phyloP scores from a whole-genome alignment of 495 filamentous ascomycete species.

The Aspergillus egyptiacus region DNA sequence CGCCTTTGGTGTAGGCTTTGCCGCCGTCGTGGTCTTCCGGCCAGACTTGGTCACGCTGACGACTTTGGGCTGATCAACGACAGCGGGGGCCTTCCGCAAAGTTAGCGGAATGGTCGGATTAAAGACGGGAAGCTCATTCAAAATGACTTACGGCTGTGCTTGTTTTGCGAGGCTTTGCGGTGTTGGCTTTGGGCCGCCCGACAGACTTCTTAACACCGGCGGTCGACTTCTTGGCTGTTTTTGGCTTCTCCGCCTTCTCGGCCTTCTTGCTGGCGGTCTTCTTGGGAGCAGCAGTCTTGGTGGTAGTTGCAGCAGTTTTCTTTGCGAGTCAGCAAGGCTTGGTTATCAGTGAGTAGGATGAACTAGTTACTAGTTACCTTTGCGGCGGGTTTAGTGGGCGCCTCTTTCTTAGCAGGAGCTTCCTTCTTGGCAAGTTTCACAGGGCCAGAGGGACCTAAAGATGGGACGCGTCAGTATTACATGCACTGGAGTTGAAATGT shows the following conservation, averaged over 20 bases:
- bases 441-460: slow-evolving; percentile 76
- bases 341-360: too few species aligned
- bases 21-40: slow-evolving; percentile 72
- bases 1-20: slow-evolving; percentile 50
- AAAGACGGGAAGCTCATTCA: background rate
- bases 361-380: slow-evolving; percentile 28
- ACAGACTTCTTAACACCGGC: slow-evolving; percentile 28
- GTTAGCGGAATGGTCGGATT: slow-evolving; percentile 12
- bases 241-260: slow-evolving; percentile 44
- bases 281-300: slow-evolving; percentile 30
- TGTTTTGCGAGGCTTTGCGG: slow-evolving; percentile 50
- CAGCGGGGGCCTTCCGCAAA: slow-evolving; percentile 50
- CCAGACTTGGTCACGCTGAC: slow-evolving; percentile 87
- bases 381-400: slow-evolving; percentile 49
- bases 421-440: slow-evolving; percentile 96
- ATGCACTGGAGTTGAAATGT: background rate
- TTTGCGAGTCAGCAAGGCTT: slow-evolving; percentile 25
- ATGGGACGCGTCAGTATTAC: slow-evolving; percentile 34
- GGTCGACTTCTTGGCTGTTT: slow-evolving; percentile 21
- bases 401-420: slow-evolving; percentile 64
- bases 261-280: slow-evolving; percentile 39
- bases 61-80: slow-evolving; percentile 67
- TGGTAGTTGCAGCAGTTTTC: slow-evolving; percentile 33
- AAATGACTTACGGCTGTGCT: slow-evolving; percentile 35
- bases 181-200: slow-evolving; percentile 46